Base-by-base conservation (phyloP, 257 asterid species). In the Solanum lycopersicoides region DNA sequence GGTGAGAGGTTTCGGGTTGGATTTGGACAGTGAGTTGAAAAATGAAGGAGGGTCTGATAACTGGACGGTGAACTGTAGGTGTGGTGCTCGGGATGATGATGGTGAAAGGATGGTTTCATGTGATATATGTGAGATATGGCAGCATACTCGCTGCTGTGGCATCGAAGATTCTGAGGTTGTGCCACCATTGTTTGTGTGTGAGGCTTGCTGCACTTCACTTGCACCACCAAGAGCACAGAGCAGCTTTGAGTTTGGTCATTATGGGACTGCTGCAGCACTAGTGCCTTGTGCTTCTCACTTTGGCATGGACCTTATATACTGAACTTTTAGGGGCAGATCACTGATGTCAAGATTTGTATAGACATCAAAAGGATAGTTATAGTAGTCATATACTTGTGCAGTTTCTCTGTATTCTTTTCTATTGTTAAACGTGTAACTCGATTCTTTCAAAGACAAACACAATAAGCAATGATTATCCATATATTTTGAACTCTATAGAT, bases 81-180 rank as follows among this genome's bases (percentile, higher is more conserved):
- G 99, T 66, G 99, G 99, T 77, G 98, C 99, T 18, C 75, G 74
- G 53, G 99, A 97, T 28, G 98, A 97, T 10, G 99, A 97, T 63
- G 99, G 99, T 5, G 99, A 97, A 88, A 93, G 98, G 87, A 97
- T 97, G 99, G 93, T 97, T 42, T 90, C 99, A 0, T 97, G 99
- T 86, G 99, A 97, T 88, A 87, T 93, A 37, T 97, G 99, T 35
- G 99, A 92, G 89, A 88, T 89, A 34, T 97, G 99, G 99, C 96
- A 96, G 93, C 99, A 97, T 73, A 97, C 98, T 2, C 89, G 86
- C 8, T 96, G 99, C 93, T 86, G 92, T 35, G 99, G 99, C 20
- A 94, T 97, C 41, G 91, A 90, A 60, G 99, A 95, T 76, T 59
- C 91, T n/a, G 94, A 92, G 68, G 91, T 91, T 0, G 98, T 92